Base-by-base conservation (phyloP, 108 stramenopile genomes). In the Cafeteria roenbergensis region DNA sequence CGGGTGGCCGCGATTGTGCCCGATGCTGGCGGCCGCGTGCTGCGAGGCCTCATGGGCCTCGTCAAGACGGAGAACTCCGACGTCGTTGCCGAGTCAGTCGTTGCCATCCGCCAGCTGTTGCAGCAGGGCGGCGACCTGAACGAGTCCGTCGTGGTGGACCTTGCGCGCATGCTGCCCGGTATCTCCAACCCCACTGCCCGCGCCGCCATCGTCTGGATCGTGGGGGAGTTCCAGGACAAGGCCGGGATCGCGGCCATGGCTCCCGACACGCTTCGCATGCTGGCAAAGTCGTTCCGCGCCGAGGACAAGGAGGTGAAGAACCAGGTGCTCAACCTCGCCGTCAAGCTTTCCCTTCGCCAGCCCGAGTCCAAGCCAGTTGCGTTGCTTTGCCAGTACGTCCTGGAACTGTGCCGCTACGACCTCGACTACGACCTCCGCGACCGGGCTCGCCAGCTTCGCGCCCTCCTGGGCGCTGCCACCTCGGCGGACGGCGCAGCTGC, bases 351-450 rank as follows among this genome's bases (percentile, higher is more conserved):
- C 21, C 69, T 78, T 14, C 68, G 66, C 8, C n/a, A 53, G 27
- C 57, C 68, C 68, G 58, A 59, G 56, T 38, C 65, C 62, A 26
- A 61, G 34, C 34, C 29, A n/a, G 82, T 84, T 60, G 50, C 37
- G 25, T 71, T 70, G 14, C 51, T 96, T 9, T 83, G 90, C 56
- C 86, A 91, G 60, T 90, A 90, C 59, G 86, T 99, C 59, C 72
- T 99, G 58, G 85, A 95, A 25, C 77, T 97, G 80, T 91, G 88
- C 28, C 80, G 90, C 25, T 76, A 88, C 52, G 97, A 99, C 75
- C 74, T 86, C 12, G 64, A 86, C 52, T 86, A 85, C 51, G 92
- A 99, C 79, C 86, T 96, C 9, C 83, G 95, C 28, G 97, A 99
- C 71, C 75, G 92, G 62, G 93, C 93, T 0, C 75, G 97, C 34